Percentiles rank a stretch among this genome's conserved stretches.
Conservation (phyloP, 306 rosid species). For the Citrullus colocynthis region DNA sequence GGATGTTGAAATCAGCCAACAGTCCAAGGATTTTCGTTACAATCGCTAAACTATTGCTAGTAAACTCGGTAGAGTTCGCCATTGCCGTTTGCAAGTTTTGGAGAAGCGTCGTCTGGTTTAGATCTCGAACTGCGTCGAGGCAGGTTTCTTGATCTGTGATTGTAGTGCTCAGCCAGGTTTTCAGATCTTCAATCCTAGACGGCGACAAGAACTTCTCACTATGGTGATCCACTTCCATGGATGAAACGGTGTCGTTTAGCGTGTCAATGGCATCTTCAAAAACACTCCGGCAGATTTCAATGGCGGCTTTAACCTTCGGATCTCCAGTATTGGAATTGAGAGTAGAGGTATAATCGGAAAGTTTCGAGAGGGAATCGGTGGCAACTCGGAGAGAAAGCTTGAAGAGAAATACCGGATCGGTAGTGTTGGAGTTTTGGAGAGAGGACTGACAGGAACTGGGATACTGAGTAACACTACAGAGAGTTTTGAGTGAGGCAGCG, state of each 20-base stretch:
- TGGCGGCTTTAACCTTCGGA: slow-evolving; percentile 9
- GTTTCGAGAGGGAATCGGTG: slow-evolving; percentile 36
- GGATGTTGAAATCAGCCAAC: slow-evolving; percentile 24
- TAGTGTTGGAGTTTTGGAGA: slow-evolving; percentile 36
- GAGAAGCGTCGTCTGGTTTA: slow-evolving; percentile 17
- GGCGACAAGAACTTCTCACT: slow-evolving; percentile 19
- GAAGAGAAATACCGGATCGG: slow-evolving; percentile 54
- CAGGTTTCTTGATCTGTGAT: slow-evolving; percentile 79
- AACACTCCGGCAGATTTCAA: slow-evolving; percentile 29
- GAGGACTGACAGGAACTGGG: slow-evolving; percentile 58
- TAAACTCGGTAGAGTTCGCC: slow-evolving; percentile 57
- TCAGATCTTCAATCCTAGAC: slow-evolving; percentile 24
- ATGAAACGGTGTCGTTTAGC: slow-evolving; percentile 48
- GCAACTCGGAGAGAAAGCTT: slow-evolving; percentile 71
- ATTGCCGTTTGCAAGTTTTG: slow-evolving; percentile 14
- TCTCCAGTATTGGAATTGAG: slow-evolving; percentile 14
- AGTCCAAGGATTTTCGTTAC: slow-evolving; percentile 35
- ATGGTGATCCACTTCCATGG: slow-evolving; percentile 14
- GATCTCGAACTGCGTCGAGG: slow-evolving; percentile 46
- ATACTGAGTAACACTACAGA: slow-evolving; percentile 61
- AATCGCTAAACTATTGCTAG: slow-evolving; percentile 83
- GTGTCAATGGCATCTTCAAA: slow-evolving; percentile 47
- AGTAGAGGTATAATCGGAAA: slow-evolving; percentile 11
- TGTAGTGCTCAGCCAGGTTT: slow-evolving; percentile 68
- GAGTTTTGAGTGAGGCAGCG: slow-evolving; percentile 45